These are phyloP conservation scores for Asterochloris sp. DNA, from an alignment of 139 green algal species.

Conservation along the genomic window DNA sequence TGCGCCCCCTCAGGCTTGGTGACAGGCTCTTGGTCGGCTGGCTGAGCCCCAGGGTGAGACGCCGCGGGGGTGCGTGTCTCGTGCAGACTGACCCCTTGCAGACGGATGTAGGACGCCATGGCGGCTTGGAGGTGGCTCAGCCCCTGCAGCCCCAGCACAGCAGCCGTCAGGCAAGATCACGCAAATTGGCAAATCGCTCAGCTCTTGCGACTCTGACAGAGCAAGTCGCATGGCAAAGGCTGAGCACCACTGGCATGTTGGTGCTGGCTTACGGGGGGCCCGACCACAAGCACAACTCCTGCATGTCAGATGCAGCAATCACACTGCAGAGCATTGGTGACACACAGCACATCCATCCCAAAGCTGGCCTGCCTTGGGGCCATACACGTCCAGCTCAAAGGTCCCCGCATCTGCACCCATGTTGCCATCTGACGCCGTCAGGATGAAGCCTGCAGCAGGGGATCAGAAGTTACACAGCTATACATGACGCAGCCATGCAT, in stretches of 20 bases:
- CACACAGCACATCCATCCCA: no score
- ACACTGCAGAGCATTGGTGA: no score
- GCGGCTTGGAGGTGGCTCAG: neutral
- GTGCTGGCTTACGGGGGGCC: no score
- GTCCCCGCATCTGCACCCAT: neutral
- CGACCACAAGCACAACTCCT: no score
- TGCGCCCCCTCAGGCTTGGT: no score
- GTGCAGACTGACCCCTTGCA: slow-evolving; percentile 2
- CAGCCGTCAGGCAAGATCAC: no score
- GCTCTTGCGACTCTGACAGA: no score
- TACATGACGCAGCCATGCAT: neutral
- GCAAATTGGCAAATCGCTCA: no score
- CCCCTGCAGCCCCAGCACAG: neutral
- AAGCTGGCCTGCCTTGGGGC: neutral
- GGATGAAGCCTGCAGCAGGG: neutral
- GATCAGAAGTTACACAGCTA: neutral
- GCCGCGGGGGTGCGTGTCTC: neutral
- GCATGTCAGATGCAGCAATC: no score
- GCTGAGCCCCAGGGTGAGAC: neutral
- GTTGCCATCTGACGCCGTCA: neutral
- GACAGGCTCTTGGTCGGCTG: neutral
- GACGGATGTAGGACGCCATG: slow-evolving; percentile 3
- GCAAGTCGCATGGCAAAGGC: no score
- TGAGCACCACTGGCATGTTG: no score
- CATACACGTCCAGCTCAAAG: neutral